These are phyloP conservation scores for Erysimum pusillum DNA, from an alignment of 441 rosid species.

Conservation along the genomic window DNA sequence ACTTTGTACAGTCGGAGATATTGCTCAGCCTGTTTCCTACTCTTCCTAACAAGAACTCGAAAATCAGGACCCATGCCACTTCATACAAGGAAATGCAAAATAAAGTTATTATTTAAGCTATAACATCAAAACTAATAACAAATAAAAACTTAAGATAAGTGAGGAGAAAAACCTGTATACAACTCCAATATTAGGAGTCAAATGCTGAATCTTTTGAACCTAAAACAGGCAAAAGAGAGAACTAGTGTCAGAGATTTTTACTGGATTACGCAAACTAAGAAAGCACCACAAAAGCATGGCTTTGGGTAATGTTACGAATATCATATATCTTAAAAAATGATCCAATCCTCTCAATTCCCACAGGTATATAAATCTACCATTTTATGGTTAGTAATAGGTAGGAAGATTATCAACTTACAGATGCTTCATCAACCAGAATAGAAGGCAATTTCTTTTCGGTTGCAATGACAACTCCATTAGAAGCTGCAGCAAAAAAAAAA, in stretches of 20 bases:
- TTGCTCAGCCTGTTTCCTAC: conserved; percentile 95
- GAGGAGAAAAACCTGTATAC: conserved; percentile 77
- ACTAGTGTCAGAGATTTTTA: neutral
- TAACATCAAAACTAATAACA: neutral
- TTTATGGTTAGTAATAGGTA: neutral
- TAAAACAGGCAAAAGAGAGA: conserved; percentile 7
- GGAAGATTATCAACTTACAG: conserved; percentile 60
- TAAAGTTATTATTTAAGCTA: conserved; percentile 19
- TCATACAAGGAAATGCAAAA: conserved; percentile 33
- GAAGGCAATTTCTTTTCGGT: conserved; percentile 96
- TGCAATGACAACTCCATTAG: conserved; percentile 95
- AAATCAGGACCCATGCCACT: conserved; percentile 99
- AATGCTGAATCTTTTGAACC: conserved; percentile 50
- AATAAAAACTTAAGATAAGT: neutral
- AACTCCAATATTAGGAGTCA: conserved; percentile 52
- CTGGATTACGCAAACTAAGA: neutral
- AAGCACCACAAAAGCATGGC: neutral
- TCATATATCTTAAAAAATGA: neutral
- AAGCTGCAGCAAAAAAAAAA: conserved; percentile 61
- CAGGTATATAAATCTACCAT: conserved; percentile 9
- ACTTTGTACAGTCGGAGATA: conserved; percentile 84
- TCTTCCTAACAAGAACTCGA: conserved; percentile 89
- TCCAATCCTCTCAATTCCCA: neutral
- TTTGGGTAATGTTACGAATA: neutral
- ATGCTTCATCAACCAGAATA: conserved; percentile 88